Base-by-base conservation (phyloP, 345 rosid genomes). In the Boechera stricta region DNA sequence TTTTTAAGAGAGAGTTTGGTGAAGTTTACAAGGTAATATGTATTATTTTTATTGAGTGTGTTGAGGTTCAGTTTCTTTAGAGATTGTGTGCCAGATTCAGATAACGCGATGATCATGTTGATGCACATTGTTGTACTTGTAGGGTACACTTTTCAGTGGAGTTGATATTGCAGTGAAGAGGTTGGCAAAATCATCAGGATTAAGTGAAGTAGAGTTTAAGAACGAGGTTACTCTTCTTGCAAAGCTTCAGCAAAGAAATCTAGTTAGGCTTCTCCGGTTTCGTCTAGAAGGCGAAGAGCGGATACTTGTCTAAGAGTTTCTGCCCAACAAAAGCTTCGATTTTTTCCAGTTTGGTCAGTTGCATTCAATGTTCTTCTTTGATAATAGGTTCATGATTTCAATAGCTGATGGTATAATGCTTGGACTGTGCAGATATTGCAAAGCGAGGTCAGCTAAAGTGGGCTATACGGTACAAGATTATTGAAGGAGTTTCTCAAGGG, bases 241-340 rank as follows among this genome's bases (percentile, higher is more conserved):
- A 61, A 39, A 61, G 32, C 16, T 61, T 61, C 18, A 61, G 5
- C 47, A 61, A 5, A 61, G 16, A 24, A 61, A 61, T 10, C 49
- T 26, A 26, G 3, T 26, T 26, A 26, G 28, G 3, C 28, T 26
- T 26, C 3, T 26, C 28, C 0, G 28, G n/a, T 39, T 61, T 39
- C 21, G 16, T 62, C 18, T 24, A 5, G 6, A 62, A 38, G 33
- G 33, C 0, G 11, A 41, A 39, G 67, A 62, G 6, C 5, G 18
- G 0, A 39, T 39, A 62, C 49, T 62, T 21, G 33, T 62, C 33
- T 62, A 21, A 1, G 49, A 39, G 16, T 61, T 5, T 61, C 29
- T 61, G 2, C 28, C 28, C 28, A 26, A 26, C 28, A 2, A 26
- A 26, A 26, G 28, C 3, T 0, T 26, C 3, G 28, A 16, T 0